Conservation (phyloP, 331 rosid species). For the Acacia concinna region DNA sequence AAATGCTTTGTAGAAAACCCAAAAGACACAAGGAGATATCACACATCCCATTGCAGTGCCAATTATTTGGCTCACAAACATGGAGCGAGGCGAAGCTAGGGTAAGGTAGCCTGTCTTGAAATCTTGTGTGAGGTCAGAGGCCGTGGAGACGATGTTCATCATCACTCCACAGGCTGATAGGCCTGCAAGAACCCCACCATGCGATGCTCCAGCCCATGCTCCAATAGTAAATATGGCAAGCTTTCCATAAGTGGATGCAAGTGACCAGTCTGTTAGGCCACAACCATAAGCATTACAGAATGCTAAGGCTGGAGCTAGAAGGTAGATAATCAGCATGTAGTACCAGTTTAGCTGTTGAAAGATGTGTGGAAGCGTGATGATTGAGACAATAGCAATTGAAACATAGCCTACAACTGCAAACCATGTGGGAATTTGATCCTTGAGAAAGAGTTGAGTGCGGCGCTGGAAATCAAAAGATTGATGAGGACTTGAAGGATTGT, state of each 20-base stretch:
- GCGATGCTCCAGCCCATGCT: constrained; percentile 76
- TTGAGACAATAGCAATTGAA: constrained; percentile 60
- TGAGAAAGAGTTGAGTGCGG: constrained; percentile 58
- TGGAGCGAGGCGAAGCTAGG: constrained; percentile 68
- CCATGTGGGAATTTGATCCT: constrained; percentile 70
- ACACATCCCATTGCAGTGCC: constrained; percentile 81
- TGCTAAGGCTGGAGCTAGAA: constrained; percentile 71
- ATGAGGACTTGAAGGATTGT: constrained; percentile 36
- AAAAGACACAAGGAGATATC: constrained; percentile 66
- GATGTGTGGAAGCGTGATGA: constrained; percentile 56
- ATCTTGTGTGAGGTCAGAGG: constrained; percentile 76
- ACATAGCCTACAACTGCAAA: constrained; percentile 61
- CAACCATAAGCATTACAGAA: constrained; percentile 80
- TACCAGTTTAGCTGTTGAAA: constrained; percentile 69
- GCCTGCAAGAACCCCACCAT: constrained; percentile 74
- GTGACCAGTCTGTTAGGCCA: constrained; percentile 84
- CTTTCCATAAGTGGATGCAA: constrained; percentile 72
- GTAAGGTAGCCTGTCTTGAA: constrained; percentile 82
- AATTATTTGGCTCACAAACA: constrained; percentile 79
- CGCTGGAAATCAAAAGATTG: constrained; percentile 58
- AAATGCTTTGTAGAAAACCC: constrained; percentile 79
- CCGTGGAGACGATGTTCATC: constrained; percentile 82
- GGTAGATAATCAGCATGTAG: constrained; percentile 59
- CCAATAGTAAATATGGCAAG: constrained; percentile 75
- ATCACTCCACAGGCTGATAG: constrained; percentile 82